These are phyloP conservation scores for Verticillium zaregamsianum DNA, from an alignment of 2,329 filamentous ascomycete genomes.

Conservation along the genomic window DNA sequence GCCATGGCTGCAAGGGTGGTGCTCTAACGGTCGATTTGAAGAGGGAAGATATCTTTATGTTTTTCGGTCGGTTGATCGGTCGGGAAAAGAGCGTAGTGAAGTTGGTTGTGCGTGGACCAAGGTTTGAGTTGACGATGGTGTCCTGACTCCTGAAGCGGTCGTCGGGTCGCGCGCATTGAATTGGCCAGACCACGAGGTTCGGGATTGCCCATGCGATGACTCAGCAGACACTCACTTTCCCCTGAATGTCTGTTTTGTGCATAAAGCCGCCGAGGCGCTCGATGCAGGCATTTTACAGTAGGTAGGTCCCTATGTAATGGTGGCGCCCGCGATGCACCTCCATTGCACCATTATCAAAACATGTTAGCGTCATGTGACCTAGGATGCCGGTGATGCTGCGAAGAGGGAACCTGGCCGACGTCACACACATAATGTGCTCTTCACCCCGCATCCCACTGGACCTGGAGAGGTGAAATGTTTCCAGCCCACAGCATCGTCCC, in stretches of 20 bases:
- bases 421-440: neutral
- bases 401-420: neutral
- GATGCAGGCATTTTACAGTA: too few relatives aligned
- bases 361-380: neutral
- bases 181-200: neutral
- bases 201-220: neutral
- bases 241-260: too few relatives aligned
- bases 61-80: neutral
- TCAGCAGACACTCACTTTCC: neutral
- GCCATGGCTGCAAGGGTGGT: conserved; percentile 36
- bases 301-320: too few relatives aligned
- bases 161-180: neutral
- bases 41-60: neutral
- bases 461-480: neutral
- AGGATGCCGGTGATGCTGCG: neutral
- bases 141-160: neutral
- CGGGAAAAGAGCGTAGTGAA: conserved; percentile 21
- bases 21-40: neutral
- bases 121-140: neutral
- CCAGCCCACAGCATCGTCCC: neutral
- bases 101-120: conserved; percentile 2
- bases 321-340: too few relatives aligned
- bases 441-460: neutral
- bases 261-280: too few relatives aligned
- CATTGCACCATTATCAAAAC: too few relatives aligned